These are phyloP conservation scores for Auricularia sp. DNA, from an alignment of 768 basidiomycete genomes.

Conservation along the genomic window DNA sequence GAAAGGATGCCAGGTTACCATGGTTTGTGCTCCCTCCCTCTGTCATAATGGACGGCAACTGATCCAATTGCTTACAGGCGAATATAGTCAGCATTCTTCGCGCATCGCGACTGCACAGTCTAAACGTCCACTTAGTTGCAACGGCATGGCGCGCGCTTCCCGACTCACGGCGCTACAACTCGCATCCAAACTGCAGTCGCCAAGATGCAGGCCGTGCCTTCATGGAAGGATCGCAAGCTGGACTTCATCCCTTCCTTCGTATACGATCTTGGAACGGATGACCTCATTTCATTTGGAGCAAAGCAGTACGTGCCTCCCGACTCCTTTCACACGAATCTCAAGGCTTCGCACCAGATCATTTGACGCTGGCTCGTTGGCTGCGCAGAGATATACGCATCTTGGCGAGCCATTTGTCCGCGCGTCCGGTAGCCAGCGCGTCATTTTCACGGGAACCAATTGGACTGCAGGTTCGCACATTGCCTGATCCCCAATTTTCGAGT, in stretches of 20 bases:
- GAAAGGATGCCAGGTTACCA: constrained; percentile 45
- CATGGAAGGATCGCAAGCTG: constrained; percentile 36
- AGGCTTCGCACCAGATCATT: constrained; percentile 26
- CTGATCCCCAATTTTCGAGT: not conserved
- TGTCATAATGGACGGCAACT: too few relatives aligned
- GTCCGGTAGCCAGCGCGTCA: constrained; percentile 44
- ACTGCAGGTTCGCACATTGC: constrained; percentile 33
- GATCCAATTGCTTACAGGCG: constrained; percentile 31
- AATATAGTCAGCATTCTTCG: constrained; percentile 52
- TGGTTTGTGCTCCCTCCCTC: too few relatives aligned
- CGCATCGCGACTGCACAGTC: too few relatives aligned
- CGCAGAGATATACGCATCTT: constrained; percentile 42
- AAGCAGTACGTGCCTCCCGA: constrained; percentile 36
- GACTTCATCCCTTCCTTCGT: constrained; percentile 49
- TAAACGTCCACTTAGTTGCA: constrained; percentile 41
- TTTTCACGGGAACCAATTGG: constrained; percentile 64
- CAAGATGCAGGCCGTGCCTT: constrained; percentile 41
- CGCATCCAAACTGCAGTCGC: constrained; percentile 37
- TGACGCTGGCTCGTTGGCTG: constrained; percentile 42
- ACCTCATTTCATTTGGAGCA: constrained; percentile 60
- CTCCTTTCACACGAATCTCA: not conserved
- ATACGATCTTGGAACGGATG: constrained; percentile 46
- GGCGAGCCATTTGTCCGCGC: constrained; percentile 45
- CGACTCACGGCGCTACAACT: constrained; percentile 40
- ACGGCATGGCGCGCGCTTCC: constrained; percentile 72